phyloP scores from a whole-genome alignment of 176 grass and related monocot genomes.

The Eleusine indica region DNA sequence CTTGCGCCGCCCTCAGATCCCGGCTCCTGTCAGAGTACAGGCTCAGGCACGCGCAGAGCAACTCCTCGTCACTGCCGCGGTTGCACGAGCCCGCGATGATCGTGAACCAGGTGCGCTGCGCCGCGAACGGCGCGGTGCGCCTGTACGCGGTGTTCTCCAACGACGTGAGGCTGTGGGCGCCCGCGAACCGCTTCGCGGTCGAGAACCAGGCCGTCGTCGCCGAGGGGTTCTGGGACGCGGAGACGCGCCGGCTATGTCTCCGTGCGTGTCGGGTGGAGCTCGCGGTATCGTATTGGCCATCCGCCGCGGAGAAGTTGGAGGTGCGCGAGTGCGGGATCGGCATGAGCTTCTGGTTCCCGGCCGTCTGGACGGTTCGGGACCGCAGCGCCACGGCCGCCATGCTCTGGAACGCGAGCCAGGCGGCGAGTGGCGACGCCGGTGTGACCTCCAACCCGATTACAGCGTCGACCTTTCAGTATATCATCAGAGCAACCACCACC shows the following conservation, averaged over 20 bases:
- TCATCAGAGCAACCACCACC: neutral
- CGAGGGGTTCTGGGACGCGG: conserved; percentile 57
- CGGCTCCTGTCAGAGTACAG: conserved; percentile 15
- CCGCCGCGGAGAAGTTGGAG: neutral
- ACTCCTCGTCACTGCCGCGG: neutral
- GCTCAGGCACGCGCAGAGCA: conserved; percentile 5
- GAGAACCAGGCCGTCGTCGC: conserved; percentile 43
- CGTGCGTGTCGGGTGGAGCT: conserved; percentile 45
- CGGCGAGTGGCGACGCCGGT: neutral
- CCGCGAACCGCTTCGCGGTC: neutral
- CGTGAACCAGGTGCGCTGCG: conserved; percentile 46
- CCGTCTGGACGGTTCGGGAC: conserved; percentile 49
- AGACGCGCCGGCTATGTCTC: conserved; percentile 42
- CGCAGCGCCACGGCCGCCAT: conserved; percentile 38
- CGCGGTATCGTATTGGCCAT: neutral
- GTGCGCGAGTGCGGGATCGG: conserved; percentile 49
- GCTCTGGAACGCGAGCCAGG: conserved; percentile 37
- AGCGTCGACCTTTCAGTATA: conserved; percentile 16
- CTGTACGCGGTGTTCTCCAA: conserved; percentile 52
- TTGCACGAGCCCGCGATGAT: conserved; percentile 23
- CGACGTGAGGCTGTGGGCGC: neutral
- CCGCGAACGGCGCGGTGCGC: conserved; percentile 31
- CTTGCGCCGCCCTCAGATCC: conserved; percentile 17
- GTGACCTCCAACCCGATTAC: neutral
- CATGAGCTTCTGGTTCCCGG: conserved; percentile 31